phyloP scores from a whole-genome alignment of 2,329 filamentous ascomycete genomes.

The Fusarium keratoplasticum region DNA sequence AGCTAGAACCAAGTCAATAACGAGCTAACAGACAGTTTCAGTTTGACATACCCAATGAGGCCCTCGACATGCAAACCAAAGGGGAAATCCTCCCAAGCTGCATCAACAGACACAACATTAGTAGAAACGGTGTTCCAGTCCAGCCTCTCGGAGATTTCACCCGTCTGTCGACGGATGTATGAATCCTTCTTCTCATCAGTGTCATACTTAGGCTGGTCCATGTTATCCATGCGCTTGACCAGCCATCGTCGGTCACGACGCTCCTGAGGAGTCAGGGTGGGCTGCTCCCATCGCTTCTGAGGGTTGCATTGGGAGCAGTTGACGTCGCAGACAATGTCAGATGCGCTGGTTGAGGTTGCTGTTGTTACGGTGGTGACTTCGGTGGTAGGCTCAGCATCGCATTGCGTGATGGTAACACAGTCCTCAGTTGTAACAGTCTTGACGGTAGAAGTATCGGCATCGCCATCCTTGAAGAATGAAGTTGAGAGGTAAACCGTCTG shows the following conservation, averaged over 20 bases:
- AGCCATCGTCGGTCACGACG: not conserved
- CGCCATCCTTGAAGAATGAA: not conserved
- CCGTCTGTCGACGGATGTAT: not conserved
- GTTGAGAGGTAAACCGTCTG: not conserved
- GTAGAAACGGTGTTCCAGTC: not conserved
- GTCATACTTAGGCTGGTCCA: not conserved
- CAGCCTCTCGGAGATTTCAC: not conserved
- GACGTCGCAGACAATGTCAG: constrained; percentile 9
- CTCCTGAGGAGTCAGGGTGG: not conserved
- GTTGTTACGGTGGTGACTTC: not conserved
- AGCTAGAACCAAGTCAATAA: not conserved
- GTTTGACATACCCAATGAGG: not conserved
- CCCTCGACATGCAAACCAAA: not conserved
- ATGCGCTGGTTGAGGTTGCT: not conserved
- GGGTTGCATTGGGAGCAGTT: constrained; percentile 9
- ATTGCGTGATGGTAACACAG: not conserved
- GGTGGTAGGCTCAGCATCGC: not conserved
- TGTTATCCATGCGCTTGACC: not conserved
- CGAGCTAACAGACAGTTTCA: not conserved
- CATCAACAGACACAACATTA: not conserved
- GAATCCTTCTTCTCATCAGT: not conserved
- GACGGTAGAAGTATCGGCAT: not conserved
- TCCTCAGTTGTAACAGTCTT: not conserved
- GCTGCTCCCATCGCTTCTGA: constrained; percentile 1
- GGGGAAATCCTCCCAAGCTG: not conserved